Evolutionary conservation across 179 eudicot genomes (phyloP), one percentile per base, ranked within the genome.

Genomic region (Camellia oleifera): DNA sequence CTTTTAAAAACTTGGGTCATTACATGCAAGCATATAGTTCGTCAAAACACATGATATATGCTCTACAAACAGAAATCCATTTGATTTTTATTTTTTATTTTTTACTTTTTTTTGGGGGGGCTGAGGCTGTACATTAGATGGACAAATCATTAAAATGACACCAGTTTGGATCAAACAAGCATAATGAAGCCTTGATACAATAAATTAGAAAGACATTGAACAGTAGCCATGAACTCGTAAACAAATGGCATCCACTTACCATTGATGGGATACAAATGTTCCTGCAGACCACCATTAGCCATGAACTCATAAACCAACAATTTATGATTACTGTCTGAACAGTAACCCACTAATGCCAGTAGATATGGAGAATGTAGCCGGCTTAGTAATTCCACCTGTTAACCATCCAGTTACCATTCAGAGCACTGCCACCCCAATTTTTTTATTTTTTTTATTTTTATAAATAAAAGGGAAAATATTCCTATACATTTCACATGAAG

Each of bases 261-360:
- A 79, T 83, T 81, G 48, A 85, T 82, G 68, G 91, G 93, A 84
- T 93, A 92, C 83, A 95, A 84, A 79, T 95, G 98, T 77, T 93
- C 94, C 81, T 93, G 98, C 82, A 95, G 87, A 78, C 95, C 98
- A 69, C 98, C 98, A 84, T 95, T 95, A 50, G 91, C 88, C 97
- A 95, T 93, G 85, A 91, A 95, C 85, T 95, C 98, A 74, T 95
- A 95, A 14, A 95, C 98, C 77, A 95, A 83, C 88, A 95, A 82
- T 53, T 88, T 95, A 77, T 87, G 93, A 77, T 83, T 91, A 83
- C 86, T 86, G 69, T 94, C 98, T 0, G 98, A 91, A 74, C 97
- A 95, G 86, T 89, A 92, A 61, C 98, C 98, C 63, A 91, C 83
- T 87, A 95, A 87, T 76, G 89, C 83, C 58, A 95, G 93, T 87